Evolutionary conservation across 2,329 filamentous ascomycete species (phyloP), one percentile per base, ranked within the genome.

Genomic region (Diplocarpon rosae): DNA sequence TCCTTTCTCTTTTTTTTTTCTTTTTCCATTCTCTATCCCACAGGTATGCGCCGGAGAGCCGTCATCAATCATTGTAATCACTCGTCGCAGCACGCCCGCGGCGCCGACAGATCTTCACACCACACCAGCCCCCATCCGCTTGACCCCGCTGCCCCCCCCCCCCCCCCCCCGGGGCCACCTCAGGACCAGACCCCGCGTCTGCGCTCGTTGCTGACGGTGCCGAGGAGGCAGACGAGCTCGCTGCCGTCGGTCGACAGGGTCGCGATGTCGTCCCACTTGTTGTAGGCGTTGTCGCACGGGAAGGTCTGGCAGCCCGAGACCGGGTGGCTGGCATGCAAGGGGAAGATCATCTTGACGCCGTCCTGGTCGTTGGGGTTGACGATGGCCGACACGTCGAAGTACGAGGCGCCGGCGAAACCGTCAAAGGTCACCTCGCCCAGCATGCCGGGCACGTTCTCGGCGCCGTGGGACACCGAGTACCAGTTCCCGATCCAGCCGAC

Each of bases 331-430:
- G 50, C 33, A 41, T 42, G 55, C 44, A 58, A 59, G 24, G 73
- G 73, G 63, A 63, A 76, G 60, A 77, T 67, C 63, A 69, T 62
- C 67, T 76, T 74, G 56, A 78, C 66, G 54, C 71, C 71, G 51
- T 69, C 46, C 52, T 62, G 54, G 60, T 76, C 74, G 32, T 57
- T 56, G 40, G 71, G 62, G 60, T 72, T 63, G 54, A 76, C 70
- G 51, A 78, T 77, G 59, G 73, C 73, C 10, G 72, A 76, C 50
- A 78, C 72, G 51, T 78, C 74, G 46, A 73, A 78, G 68, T 69
- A 78, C 46, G 69, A 75, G 47, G 65, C 49, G 51, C 64, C 71
- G 42, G 59, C 56, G 62, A 62, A 73, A 56, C 68, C 71, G 42
- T 69, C 63, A 52, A 73, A 75, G 3, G 67, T 66, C 7, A 75